Conservation (phyloP, 2,329 filamentous ascomycete species). For the Xylariaceae sp. region DNA sequence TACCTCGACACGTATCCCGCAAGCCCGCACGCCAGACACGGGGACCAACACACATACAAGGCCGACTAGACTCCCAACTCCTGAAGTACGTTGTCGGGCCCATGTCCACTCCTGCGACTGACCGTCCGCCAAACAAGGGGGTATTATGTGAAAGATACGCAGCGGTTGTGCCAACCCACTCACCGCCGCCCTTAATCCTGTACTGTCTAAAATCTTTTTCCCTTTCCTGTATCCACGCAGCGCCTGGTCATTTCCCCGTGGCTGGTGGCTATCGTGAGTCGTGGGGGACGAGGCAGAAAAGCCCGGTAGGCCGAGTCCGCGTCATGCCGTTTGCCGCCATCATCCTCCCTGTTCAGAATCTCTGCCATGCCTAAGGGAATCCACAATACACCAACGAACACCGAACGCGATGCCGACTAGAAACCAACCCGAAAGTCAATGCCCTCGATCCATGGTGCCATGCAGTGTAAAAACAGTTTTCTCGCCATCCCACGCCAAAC, state of each 20-base stretch:
- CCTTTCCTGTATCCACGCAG: no score
- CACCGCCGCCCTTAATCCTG: constrained; percentile 9
- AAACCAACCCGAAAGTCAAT: constrained; percentile 17
- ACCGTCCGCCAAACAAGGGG: constrained; percentile 4
- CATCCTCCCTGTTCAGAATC: constrained; percentile 15
- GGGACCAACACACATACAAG: no score
- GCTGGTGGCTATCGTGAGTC: no score
- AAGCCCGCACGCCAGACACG: no score
- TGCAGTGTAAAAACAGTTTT: constrained; percentile 15
- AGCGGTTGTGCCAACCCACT: constrained; percentile 6
- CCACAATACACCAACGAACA: constrained; percentile 21
- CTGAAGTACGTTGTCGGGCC: no score
- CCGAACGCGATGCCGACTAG: constrained; percentile 26
- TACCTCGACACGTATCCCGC: no score
- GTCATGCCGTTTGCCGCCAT: no score
- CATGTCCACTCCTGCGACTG: no score
- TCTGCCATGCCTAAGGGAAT: constrained; percentile 17
- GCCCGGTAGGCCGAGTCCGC: no score
- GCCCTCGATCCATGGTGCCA: constrained; percentile 18
- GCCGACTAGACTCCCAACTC: no score
- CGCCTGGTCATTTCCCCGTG: no score
- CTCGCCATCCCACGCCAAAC: constrained; percentile 8
- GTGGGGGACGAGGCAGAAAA: no score
- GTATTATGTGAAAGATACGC: constrained; percentile 13
- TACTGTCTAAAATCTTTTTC: constrained; percentile 9